These are phyloP conservation scores for Aspergillus fumigatiaffinis DNA, from an alignment of 2,329 filamentous ascomycete species.

Conservation along the genomic window DNA sequence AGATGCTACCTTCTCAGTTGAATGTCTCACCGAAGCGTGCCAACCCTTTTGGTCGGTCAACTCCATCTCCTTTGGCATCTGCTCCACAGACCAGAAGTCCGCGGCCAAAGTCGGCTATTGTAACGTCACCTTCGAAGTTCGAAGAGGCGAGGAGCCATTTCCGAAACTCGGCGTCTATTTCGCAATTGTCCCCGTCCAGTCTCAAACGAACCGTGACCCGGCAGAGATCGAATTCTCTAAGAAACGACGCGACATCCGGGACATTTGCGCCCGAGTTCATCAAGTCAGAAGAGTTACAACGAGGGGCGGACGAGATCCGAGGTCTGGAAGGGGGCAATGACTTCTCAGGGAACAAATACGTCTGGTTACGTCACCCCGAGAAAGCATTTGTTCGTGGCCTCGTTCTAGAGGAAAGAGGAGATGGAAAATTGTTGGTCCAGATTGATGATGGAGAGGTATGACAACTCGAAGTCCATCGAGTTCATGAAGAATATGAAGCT, in stretches of 20 bases:
- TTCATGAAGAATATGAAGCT: constrained; percentile 10
- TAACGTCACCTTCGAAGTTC: constrained; percentile 54
- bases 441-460: constrained; percentile 87
- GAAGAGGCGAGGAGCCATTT: constrained; percentile 52
- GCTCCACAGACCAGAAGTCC: constrained; percentile 40
- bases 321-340: constrained; percentile 97
- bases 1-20: constrained; percentile 54
- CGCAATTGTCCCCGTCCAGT: constrained; percentile 49
- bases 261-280: constrained; percentile 98
- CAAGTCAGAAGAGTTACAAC: constrained; percentile 73
- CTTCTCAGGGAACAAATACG: constrained; percentile 97
- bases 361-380: constrained; percentile 88
- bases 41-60: constrained; percentile 69
- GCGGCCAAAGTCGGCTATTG: constrained; percentile 72
- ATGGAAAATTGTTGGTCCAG: constrained; percentile 73
- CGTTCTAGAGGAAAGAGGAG: constrained; percentile 75
- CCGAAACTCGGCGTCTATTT: constrained; percentile 64
- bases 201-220: constrained; percentile 39
- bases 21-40: constrained; percentile 69
- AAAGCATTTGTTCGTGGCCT: constrained; percentile 88
- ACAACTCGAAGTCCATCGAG: constrained; percentile 10
- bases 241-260: constrained; percentile 61
- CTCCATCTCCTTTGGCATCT: constrained; percentile 57
- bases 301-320: constrained; percentile 51
- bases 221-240: constrained; percentile 60